Conservation (phyloP, 208 protist species). For the Trypanosoma grayi region DNA sequence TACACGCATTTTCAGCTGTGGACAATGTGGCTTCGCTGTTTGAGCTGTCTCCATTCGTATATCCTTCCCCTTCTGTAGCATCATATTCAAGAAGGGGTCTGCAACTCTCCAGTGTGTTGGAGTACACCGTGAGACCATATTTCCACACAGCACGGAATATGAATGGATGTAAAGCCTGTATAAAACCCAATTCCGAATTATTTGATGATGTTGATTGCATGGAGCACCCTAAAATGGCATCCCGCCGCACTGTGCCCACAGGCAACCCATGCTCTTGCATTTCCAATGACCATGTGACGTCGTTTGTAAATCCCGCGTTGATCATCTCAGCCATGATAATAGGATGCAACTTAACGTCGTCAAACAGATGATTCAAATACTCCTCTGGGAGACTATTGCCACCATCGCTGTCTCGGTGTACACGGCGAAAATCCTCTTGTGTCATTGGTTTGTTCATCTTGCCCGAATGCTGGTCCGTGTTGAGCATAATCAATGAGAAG, state of each 20-base stretch:
- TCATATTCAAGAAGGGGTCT: conserved; percentile 29
- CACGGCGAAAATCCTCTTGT: conserved; percentile 90
- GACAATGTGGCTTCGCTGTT: neutral
- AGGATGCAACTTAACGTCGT: conserved; percentile 90
- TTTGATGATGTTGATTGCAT: conserved; percentile 7
- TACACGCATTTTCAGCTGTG: conserved; percentile 12
- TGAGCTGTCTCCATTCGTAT: neutral
- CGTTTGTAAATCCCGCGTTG: conserved; percentile 68
- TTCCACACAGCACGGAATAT: conserved; percentile 55
- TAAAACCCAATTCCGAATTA: neutral
- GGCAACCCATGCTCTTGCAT: conserved; percentile 31
- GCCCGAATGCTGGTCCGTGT: conserved; percentile 97
- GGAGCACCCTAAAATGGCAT: conserved; percentile 13
- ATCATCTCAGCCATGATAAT: conserved; percentile 93
- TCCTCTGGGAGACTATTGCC: conserved; percentile 83
- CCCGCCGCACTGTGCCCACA: neutral
- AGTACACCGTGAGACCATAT: conserved; percentile 50
- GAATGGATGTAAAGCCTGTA: conserved; percentile 35
- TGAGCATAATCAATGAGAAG: conserved; percentile 99
- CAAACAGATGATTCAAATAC: conserved; percentile 90
- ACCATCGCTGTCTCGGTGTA: conserved; percentile 97
- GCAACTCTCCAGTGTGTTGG: conserved; percentile 38
- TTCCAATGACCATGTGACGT: conserved; percentile 80
- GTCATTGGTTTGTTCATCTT: conserved; percentile 95
- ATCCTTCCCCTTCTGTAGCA: neutral